Conservation (phyloP, 202 grass and related monocot species). For the Brachypodium distachyon region DNA sequence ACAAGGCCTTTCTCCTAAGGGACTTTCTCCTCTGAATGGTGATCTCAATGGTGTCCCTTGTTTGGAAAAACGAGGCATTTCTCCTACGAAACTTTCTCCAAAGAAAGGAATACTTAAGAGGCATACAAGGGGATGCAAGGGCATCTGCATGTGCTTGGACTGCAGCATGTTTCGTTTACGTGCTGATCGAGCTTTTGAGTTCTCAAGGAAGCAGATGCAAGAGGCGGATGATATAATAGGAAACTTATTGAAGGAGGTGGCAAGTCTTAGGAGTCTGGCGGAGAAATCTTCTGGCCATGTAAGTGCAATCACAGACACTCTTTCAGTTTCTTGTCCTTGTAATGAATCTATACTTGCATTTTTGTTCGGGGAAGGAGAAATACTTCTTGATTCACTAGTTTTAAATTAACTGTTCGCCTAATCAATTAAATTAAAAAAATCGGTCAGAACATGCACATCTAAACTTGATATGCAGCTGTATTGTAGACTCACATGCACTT, state of each 20-base stretch:
- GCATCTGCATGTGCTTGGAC: conserved; percentile 81
- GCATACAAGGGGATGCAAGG: conserved; percentile 57
- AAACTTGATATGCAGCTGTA: not conserved
- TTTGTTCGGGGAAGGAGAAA: not conserved
- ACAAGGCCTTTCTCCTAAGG: not conserved
- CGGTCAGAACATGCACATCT: not conserved
- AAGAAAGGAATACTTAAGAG: conserved; percentile 71
- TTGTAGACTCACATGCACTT: not conserved
- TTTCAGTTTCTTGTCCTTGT: not conserved
- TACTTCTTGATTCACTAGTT: not conserved
- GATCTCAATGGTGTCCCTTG: not conserved
- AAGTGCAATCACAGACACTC: not conserved
- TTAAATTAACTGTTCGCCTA: not conserved
- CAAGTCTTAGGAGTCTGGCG: conserved; percentile 42
- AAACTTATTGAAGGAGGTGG: conserved; percentile 53
- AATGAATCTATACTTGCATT: not conserved
- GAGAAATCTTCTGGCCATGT: conserved; percentile 56
- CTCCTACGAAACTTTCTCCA: conserved; percentile 24
- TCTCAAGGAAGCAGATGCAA: conserved; percentile 78
- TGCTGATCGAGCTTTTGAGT: conserved; percentile 69
- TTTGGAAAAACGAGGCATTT: not conserved
- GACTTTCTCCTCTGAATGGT: not conserved
- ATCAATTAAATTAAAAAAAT: not conserved
- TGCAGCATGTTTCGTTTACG: conserved; percentile 54
- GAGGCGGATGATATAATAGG: conserved; percentile 75